A percentile compares a stretch with the other conserved stretches of the same genome.
Conservation (phyloP, 129 eudicot genomes). For the Kitagawia praeruptora region DNA sequence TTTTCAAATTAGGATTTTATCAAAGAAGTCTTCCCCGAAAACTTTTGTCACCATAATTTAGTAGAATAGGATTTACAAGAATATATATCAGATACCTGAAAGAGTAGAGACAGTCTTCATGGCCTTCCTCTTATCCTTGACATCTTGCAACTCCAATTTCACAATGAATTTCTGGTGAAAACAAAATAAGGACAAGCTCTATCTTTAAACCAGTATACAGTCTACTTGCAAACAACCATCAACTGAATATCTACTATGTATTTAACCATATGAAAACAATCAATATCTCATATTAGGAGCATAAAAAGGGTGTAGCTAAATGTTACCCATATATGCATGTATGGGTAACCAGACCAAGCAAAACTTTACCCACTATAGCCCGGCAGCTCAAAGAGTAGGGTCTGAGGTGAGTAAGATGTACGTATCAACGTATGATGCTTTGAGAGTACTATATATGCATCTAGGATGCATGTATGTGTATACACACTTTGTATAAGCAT, state of each 20-base stretch:
- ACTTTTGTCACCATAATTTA: not conserved
- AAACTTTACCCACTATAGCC: not conserved
- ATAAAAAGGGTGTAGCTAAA: not conserved
- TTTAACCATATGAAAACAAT: not conserved
- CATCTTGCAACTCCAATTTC: slow-evolving; percentile 73
- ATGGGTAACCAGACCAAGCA: not conserved
- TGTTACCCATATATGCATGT: too few relatives aligned
- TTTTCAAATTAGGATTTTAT: not conserved
- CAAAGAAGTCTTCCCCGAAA: not conserved
- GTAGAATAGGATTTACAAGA: not conserved
- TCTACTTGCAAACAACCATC: not conserved
- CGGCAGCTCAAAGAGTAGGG: not conserved
- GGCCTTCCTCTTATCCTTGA: slow-evolving; percentile 65
- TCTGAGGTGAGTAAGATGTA: not conserved
- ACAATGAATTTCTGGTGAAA: slow-evolving; percentile 55
- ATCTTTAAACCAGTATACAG: not conserved
- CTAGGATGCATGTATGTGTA: not conserved
- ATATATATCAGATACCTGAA: slow-evolving; percentile 39
- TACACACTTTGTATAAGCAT: not conserved
- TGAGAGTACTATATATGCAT: not conserved
- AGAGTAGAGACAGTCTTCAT: slow-evolving; percentile 67
- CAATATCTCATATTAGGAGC: not conserved
- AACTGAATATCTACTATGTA: not conserved
- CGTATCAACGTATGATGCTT: not conserved
- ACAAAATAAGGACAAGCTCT: slow-evolving; percentile 5